A percentile compares a stretch with the other conserved stretches of the same genome.
These are phyloP conservation scores for Durusdinium trenchii DNA, from an alignment of 73 alveolate genomes.

Conservation along the genomic window DNA sequence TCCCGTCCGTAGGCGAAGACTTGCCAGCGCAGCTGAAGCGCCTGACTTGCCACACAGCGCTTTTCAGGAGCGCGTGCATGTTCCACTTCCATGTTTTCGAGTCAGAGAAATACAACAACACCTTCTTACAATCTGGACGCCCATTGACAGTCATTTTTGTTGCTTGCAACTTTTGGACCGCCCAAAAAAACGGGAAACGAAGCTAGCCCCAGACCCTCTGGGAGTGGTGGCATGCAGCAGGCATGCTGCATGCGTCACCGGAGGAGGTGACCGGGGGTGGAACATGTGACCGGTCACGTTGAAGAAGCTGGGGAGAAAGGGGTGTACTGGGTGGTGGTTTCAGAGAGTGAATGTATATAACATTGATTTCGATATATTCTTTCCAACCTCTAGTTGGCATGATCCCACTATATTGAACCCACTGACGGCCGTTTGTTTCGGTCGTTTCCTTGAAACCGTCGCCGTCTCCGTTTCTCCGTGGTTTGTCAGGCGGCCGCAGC, in stretches of 20 bases:
- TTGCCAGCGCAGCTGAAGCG: conserved; percentile 45
- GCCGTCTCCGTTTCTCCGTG: neutral
- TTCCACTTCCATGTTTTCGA: neutral
- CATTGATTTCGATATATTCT: neutral
- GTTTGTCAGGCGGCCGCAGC: conserved; percentile 9
- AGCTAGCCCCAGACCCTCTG: too few relatives aligned
- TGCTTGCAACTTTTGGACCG: neutral
- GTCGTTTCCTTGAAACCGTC: neutral
- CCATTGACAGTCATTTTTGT: too few relatives aligned
- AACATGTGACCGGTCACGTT: too few relatives aligned
- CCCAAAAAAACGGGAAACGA: neutral
- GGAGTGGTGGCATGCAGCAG: too few relatives aligned
- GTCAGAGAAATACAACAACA: too few relatives aligned
- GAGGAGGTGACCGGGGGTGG: too few relatives aligned
- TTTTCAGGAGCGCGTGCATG: neutral
- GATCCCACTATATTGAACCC: neutral
- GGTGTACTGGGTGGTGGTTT: neutral
- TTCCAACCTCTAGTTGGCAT: neutral
- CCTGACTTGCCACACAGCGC: conserved; percentile 20
- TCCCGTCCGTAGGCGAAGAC: too few relatives aligned
- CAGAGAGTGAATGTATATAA: neutral
- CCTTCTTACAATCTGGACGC: too few relatives aligned
- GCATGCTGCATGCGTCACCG: too few relatives aligned
- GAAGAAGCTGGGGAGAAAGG: too few relatives aligned
- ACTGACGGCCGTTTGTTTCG: too few relatives aligned